A percentile compares a stretch with the other conserved stretches of the same genome.
These are phyloP conservation scores for Pseudotulostoma volvatum DNA, from an alignment of 495 filamentous ascomycete genomes.

Conservation along the genomic window DNA sequence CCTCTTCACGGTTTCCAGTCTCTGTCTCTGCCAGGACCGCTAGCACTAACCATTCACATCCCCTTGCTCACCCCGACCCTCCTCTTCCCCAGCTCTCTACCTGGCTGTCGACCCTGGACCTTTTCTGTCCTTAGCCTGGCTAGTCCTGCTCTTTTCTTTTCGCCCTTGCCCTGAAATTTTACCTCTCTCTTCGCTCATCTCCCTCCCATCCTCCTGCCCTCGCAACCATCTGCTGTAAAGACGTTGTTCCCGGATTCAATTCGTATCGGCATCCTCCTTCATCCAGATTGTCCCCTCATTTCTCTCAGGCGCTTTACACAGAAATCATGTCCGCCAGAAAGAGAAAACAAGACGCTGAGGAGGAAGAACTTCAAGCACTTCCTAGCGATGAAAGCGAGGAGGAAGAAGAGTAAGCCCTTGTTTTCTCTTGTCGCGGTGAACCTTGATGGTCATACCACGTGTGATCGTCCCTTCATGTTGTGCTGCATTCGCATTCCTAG, in stretches of 20 bases:
- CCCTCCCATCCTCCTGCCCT: not conserved
- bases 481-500: not conserved
- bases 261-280: not conserved
- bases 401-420: slow-evolving; percentile 43
- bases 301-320: not conserved
- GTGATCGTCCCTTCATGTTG: not conserved
- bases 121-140: not conserved
- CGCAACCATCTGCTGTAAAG: not conserved
- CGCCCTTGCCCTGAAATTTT: not conserved
- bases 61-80: not conserved
- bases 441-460: slow-evolving; percentile 1
- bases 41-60: not conserved
- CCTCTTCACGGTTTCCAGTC: not conserved
- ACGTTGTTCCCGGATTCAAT: not conserved
- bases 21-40: not conserved
- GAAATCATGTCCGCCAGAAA: slow-evolving; percentile 43
- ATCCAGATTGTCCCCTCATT: not conserved
- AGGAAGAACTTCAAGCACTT: slow-evolving; percentile 41
- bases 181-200: not conserved
- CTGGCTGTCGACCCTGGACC: not conserved
- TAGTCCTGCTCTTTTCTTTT: not conserved
- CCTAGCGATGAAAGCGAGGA: slow-evolving; percentile 46
- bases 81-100: not conserved
- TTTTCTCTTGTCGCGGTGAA: slow-evolving; percentile 4
- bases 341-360: slow-evolving; percentile 46